Conservation (phyloP, 1,284 basidiomycete species). For the Puccinia sorghi region DNA sequence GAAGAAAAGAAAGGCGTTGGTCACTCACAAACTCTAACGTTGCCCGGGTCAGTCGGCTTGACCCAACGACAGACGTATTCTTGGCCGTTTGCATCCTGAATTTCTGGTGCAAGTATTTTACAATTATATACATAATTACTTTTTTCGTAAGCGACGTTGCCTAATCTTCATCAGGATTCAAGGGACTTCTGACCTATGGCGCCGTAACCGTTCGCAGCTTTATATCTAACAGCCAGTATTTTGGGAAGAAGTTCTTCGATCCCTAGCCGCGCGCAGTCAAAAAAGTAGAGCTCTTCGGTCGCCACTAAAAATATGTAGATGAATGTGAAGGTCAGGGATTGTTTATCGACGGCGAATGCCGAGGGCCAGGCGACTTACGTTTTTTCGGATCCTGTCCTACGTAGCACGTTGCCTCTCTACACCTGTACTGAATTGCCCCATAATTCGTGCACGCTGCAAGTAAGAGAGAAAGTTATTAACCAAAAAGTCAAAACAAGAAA, state of each 20-base stretch:
- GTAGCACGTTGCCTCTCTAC: constrained; percentile 3
- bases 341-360: background rate
- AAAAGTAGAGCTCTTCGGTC: constrained; percentile 12
- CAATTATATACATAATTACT: no score
- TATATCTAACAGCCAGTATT: constrained; percentile 33
- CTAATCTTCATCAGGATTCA: background rate
- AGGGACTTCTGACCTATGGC: constrained; percentile 15
- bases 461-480: background rate
- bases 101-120: background rate
- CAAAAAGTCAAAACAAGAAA: background rate
- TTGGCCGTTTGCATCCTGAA: constrained; percentile 22
- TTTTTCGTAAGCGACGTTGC: background rate
- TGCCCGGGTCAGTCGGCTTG: background rate
- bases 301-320: constrained; percentile 10
- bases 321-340: background rate
- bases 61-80: constrained; percentile 26
- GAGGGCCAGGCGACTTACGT: background rate
- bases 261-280: constrained; percentile 10
- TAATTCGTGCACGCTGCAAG: constrained; percentile 28
- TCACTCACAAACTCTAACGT: constrained; percentile 32
- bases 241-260: constrained; percentile 27
- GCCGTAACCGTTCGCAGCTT: constrained; percentile 1
- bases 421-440: constrained; percentile 5
- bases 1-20: background rate
- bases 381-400: background rate